Evolutionary conservation across 108 stramenopile genomes (phyloP), one percentile per base, ranked within the genome.

Genomic region (Nitzschia sp.): DNA sequence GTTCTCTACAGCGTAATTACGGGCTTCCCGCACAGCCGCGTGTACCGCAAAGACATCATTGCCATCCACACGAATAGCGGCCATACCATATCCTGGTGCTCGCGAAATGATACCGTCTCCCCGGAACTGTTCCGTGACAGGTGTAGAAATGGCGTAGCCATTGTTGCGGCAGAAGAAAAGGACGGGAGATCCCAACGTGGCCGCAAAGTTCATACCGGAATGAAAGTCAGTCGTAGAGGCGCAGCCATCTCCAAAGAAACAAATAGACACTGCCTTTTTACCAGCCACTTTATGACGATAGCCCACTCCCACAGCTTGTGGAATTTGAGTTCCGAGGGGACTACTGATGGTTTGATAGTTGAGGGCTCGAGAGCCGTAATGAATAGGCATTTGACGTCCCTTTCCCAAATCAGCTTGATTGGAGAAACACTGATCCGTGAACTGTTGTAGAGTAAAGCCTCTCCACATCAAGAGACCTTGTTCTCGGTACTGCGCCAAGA

Each of bases 121-220:
- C 14, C 87, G 80, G 83, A 90, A 99, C 77, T 99, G 98, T 54
- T 99, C 98, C 50, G 72, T 63, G 26, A 88, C 86, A 3, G 96
- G 88, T 6, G 98, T 99, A 12, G 94, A 91, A 70, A 99, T 99
- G 41, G 98, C 98, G 58, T 95, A 99, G 8, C 97, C 97, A 72
- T 99, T 99, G 77, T 99, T 99, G 19, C 98, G 78, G 67, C 96
- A 96, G 62, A 98, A 83, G 87, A 99, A 99, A 8, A 99, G 78
- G 58, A 96, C 88, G 20, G 98, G 98, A 8, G 79, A 74, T 10
- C 83, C 79, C 20, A 97, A 80, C 8, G 97, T 97, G 17, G 97
- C 86, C 8, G 97, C 94, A 83, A 99, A 95, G 71, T 96, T 97
- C 53, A 96, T 65, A 46, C 87, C 98, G 6, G 97, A 95, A 64